These are phyloP conservation scores for Colletotrichum karsti DNA, from an alignment of 2,329 filamentous ascomycete species.

Conservation along the genomic window DNA sequence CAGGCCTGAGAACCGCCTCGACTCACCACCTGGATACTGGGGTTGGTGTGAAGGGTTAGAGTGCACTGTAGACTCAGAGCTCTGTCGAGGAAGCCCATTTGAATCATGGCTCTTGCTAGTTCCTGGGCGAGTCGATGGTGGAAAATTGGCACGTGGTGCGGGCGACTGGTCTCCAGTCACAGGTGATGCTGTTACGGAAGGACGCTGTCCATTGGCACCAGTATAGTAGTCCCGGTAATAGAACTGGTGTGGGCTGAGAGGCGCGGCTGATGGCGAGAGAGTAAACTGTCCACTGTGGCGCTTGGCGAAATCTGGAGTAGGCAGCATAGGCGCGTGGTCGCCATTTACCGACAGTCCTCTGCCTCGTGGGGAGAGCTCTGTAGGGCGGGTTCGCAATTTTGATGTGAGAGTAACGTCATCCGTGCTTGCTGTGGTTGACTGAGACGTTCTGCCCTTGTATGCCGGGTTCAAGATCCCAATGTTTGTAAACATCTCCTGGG, in stretches of 20 bases:
- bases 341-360: constrained; percentile 70
- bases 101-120: constrained; percentile 70
- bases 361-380: constrained; percentile 59
- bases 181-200: constrained; percentile 50
- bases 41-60: constrained; percentile 63
- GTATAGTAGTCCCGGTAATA: constrained; percentile 65
- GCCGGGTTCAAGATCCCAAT: constrained; percentile 83
- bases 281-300: constrained; percentile 74
- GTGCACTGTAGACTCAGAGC: constrained; percentile 58
- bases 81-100: constrained; percentile 56
- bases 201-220: constrained; percentile 46
- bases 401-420: constrained; percentile 58
- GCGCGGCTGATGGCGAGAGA: constrained; percentile 61
- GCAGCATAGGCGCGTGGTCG: constrained; percentile 69
- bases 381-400: constrained; percentile 57
- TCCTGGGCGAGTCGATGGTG: constrained; percentile 57
- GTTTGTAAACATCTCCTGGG: constrained; percentile 75
- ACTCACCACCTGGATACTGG: constrained; percentile 51
- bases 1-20: constrained; percentile 74
- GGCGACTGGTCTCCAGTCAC: constrained; percentile 62
- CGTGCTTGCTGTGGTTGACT: constrained; percentile 65
- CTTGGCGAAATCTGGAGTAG: constrained; percentile 71
- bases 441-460: constrained; percentile 66
- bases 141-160: constrained; percentile 48
- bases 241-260: constrained; percentile 62